A percentile compares a stretch with the other conserved stretches of the same genome.
Evolutionary conservation across 2,329 filamentous ascomycete species (phyloP).

Genomic region (Cordyceps sp.): DNA sequence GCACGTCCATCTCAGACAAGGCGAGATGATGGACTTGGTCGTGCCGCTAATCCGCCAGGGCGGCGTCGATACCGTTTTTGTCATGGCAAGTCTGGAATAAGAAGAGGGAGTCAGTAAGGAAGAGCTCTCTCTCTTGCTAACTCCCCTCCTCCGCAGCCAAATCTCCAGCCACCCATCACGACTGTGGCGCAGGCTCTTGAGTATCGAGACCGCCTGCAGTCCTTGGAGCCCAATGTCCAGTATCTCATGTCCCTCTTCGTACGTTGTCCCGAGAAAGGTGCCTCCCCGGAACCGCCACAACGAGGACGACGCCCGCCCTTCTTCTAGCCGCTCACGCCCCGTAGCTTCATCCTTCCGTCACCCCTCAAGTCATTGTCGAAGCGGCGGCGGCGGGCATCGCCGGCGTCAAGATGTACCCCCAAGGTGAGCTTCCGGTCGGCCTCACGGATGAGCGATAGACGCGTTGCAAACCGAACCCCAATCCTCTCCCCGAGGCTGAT

Average conservation of each 20-base stretch:
- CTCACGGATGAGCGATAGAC: too few relatives aligned
- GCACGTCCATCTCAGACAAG: conserved; percentile 51
- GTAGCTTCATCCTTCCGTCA: conserved; percentile 41
- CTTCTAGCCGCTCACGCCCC: too few relatives aligned
- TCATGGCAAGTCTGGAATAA: conserved; percentile 20
- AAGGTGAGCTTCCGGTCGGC: too few relatives aligned
- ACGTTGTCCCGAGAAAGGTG: too few relatives aligned
- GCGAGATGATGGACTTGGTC: conserved; percentile 42
- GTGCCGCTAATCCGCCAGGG: conserved; percentile 35
- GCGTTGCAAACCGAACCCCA: neutral
- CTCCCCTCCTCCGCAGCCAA: conserved; percentile 24
- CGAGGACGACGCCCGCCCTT: too few relatives aligned
- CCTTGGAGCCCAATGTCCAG: conserved; percentile 43
- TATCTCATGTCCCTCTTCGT: conserved; percentile 49
- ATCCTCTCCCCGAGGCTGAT: neutral
- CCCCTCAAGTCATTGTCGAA: conserved; percentile 52
- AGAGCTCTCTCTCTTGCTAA: neutral
- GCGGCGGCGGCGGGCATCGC: conserved; percentile 56
- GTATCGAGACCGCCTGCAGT: conserved; percentile 45
- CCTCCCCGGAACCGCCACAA: too few relatives aligned
- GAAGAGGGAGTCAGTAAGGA: too few relatives aligned
- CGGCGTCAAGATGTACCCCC: conserved; percentile 57
- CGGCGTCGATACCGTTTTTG: conserved; percentile 47
- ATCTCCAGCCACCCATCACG: conserved; percentile 46
- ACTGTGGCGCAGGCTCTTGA: conserved; percentile 45